A percentile compares a stretch with the other conserved stretches of the same genome.
These are phyloP conservation scores for Melaleuca alternifolia DNA, from an alignment of 345 rosid species.

Conservation along the genomic window DNA sequence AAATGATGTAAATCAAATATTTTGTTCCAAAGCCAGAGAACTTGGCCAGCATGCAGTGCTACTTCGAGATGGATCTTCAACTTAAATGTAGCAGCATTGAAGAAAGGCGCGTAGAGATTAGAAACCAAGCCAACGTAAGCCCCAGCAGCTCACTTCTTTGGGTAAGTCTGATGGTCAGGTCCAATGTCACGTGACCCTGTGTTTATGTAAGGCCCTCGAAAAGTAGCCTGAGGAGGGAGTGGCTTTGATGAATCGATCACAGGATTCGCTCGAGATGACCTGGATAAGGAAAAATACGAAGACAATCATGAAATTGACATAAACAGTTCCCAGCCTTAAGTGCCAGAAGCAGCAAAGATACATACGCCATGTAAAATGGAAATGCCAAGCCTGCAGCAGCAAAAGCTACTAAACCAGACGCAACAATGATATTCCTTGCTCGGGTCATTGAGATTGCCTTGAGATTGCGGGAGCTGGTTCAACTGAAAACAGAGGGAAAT, in stretches of 20 bases:
- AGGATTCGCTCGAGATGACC: constrained; percentile 52
- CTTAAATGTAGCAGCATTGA: neutral
- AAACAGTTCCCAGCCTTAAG: neutral
- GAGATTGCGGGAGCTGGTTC: neutral
- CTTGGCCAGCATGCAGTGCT: neutral
- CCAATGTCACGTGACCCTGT: constrained; percentile 90
- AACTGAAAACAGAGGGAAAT: neutral
- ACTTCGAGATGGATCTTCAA: neutral
- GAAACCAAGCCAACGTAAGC: neutral
- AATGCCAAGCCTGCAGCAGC: constrained; percentile 78
- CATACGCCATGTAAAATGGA: constrained; percentile 94
- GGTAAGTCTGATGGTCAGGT: constrained; percentile 62
- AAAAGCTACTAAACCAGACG: constrained; percentile 67
- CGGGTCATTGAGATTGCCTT: constrained; percentile 35
- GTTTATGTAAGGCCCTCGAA: constrained; percentile 92
- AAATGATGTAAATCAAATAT: neutral
- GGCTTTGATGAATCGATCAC: constrained; percentile 84
- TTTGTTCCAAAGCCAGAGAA: neutral
- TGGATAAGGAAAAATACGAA: constrained; percentile 5
- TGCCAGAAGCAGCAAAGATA: neutral
- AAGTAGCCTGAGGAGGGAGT: constrained; percentile 89
- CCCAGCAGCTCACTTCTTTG: constrained; percentile 43
- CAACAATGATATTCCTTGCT: constrained; percentile 56
- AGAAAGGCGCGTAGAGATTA: neutral
- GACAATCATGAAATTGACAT: neutral